These are phyloP conservation scores for Polychaeton citri DNA, from an alignment of 2,329 filamentous ascomycete genomes.

Conservation along the genomic window DNA sequence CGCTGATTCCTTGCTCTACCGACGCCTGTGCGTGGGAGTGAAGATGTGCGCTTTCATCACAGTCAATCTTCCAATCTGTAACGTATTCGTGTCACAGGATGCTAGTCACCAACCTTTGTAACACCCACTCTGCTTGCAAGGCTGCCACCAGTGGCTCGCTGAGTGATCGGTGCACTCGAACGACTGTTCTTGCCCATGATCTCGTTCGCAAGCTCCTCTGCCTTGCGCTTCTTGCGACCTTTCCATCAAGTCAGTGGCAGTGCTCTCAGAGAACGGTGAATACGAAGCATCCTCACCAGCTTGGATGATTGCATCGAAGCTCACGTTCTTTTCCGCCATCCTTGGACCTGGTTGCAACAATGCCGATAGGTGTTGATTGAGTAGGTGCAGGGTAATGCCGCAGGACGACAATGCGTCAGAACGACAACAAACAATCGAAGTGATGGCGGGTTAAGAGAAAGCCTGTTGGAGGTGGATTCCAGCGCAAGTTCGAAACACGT, in stretches of 20 bases:
- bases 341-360: not conserved
- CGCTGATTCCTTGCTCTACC: not conserved
- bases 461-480: too few species aligned
- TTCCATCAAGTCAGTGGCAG: too few species aligned
- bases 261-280: too few species aligned
- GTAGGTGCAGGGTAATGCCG: too few species aligned
- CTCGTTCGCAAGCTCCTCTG: slow-evolving; percentile 18
- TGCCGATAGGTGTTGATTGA: too few species aligned
- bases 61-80: too few species aligned
- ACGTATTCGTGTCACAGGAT: too few species aligned
- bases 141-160: slow-evolving; percentile 29
- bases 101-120: slow-evolving; percentile 49
- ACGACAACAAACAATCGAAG: too few species aligned
- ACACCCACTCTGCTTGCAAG: slow-evolving; percentile 62
- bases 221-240: slow-evolving; percentile 1
- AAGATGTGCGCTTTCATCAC: not conserved
- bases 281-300: not conserved
- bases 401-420: too few species aligned
- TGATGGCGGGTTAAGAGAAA: too few species aligned
- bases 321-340: slow-evolving; percentile 1
- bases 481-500: too few species aligned
- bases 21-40: not conserved
- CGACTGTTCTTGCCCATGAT: slow-evolving; percentile 53
- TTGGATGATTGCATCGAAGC: slow-evolving; percentile 3
- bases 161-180: slow-evolving; percentile 41